phyloP scores from a whole-genome alignment of 345 rosid genomes.

The Populus alba region DNA sequence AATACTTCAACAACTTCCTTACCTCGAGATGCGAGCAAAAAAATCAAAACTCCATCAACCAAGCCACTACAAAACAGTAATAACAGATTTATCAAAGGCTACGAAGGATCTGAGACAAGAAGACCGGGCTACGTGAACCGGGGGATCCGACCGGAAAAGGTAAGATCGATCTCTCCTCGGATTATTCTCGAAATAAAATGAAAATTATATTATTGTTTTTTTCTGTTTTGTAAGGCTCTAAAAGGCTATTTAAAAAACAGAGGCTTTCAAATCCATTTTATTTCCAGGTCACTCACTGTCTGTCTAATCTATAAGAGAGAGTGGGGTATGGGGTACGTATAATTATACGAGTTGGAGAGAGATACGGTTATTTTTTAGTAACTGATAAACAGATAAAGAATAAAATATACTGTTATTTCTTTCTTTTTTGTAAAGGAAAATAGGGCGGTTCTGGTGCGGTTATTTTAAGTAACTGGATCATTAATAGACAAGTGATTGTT shows the following conservation, averaged over 20 bases:
- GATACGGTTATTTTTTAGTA: background rate
- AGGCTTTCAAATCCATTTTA: slow-evolving; percentile 38
- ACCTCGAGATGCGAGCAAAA: slow-evolving; percentile 33
- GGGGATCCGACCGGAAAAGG: slow-evolving; percentile 34
- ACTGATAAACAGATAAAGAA: background rate
- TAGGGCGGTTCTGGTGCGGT: background rate
- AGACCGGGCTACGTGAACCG: slow-evolving; percentile 8
- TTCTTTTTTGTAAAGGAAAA: background rate
- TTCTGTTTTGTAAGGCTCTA: background rate
- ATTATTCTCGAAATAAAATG: background rate
- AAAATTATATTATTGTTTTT: background rate
- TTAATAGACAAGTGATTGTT: background rate
- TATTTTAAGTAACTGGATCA: slow-evolving; percentile 1
- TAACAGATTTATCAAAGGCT: background rate
- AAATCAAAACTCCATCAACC: slow-evolving; percentile 44
- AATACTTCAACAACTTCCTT: background rate
- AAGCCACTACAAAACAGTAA: background rate
- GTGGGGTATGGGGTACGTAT: background rate
- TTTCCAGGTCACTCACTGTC: slow-evolving; percentile 13
- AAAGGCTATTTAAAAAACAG: slow-evolving; percentile 11
- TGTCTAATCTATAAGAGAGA: background rate
- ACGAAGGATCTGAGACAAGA: slow-evolving; percentile 30
- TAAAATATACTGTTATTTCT: background rate
- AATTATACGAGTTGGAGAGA: slow-evolving; percentile 5
- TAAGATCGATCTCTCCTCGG: slow-evolving; percentile 17